Base-by-base conservation (phyloP, 805 yeast genomes). In the Candida odintsovae region DNA sequence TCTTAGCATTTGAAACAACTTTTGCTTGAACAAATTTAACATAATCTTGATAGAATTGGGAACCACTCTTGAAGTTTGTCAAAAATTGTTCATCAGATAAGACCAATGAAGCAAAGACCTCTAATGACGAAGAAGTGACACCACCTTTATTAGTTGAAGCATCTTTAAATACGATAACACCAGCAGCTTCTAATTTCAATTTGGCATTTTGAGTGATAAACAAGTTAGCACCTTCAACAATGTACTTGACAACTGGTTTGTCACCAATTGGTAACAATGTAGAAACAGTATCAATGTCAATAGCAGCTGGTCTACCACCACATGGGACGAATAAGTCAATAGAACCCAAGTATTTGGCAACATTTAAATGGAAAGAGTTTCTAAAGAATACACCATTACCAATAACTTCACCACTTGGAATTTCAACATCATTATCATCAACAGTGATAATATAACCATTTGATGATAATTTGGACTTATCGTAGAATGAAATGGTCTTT, bases 141-240 rank as follows among this genome's bases (percentile, higher is more conserved):
- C 99, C 99, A 61, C 99, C 99, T 70, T 92, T 92, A 71, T 92
- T 92, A 40, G 97, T 90, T 12, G 97, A 87, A 15, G 98, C 96
- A 72, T 92, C 99, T 68, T 94, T 94, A 71, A 88, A 87, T 44
- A 94, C 75, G 44, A 90, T 66, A 44, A 88, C 82, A 36, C 98
- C 98, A 28, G 95, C 94, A 39, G 76, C 71, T 69, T 94, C 99
- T 46, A 92, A 74, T 42, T 80, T 77, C 28, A 92, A 68, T 72
- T 92, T 94, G 43, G 98, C 97, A 36, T 89, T 79, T 71, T 94
- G 98, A 2, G 98, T 89, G 52, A 92, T 84, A 69, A 92, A 94
- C 66, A 92, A 75, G 67, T 92, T 94, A 47, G 99, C 99, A 64
- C 99, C 99, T 71, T 92, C 99, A 47, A 94, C 97, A 63, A 92